These are phyloP conservation scores for Allantophomopsis cytisporea DNA, from an alignment of 2,329 filamentous ascomycete genomes.

Conservation along the genomic window DNA sequence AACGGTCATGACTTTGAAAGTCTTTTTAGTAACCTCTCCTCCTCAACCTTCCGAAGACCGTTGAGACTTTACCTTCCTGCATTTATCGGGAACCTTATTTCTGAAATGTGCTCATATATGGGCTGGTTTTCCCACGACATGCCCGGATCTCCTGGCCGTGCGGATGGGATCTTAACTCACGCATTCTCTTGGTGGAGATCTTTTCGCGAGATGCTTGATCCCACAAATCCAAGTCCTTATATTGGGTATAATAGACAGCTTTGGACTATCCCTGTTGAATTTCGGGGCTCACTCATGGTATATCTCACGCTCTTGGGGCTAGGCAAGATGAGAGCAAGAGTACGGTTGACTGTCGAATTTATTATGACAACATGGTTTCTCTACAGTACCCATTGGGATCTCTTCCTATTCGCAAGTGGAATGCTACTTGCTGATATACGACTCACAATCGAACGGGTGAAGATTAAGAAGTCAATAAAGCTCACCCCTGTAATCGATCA, in stretches of 20 bases:
- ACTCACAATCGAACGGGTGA: neutral
- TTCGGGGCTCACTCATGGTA: constrained; percentile 1
- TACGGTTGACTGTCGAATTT: neutral
- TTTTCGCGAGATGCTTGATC: neutral
- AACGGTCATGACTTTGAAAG: constrained; percentile 19
- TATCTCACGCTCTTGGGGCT: constrained; percentile 1
- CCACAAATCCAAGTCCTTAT: neutral
- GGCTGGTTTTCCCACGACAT: constrained; percentile 15
- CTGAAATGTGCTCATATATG: neutral
- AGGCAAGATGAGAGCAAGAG: neutral
- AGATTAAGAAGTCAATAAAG: neutral
- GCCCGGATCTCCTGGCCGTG: neutral
- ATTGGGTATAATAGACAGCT: constrained; percentile 12
- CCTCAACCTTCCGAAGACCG: constrained; percentile 26
- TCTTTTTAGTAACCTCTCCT: constrained; percentile 22
- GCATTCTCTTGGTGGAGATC: constrained; percentile 3
- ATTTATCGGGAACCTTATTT: constrained; percentile 22
- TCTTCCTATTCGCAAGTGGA: constrained; percentile 1
- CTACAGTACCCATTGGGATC: constrained; percentile 1
- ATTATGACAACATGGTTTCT: neutral
- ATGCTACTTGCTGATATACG: neutral
- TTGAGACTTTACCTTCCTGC: constrained; percentile 27
- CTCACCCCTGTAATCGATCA: neutral
- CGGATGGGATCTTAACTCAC: constrained; percentile 5
- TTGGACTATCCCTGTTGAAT: constrained; percentile 2